Base-by-base conservation (phyloP, 169 alveolate genomes). In the Plasmodium knowlesi region DNA sequence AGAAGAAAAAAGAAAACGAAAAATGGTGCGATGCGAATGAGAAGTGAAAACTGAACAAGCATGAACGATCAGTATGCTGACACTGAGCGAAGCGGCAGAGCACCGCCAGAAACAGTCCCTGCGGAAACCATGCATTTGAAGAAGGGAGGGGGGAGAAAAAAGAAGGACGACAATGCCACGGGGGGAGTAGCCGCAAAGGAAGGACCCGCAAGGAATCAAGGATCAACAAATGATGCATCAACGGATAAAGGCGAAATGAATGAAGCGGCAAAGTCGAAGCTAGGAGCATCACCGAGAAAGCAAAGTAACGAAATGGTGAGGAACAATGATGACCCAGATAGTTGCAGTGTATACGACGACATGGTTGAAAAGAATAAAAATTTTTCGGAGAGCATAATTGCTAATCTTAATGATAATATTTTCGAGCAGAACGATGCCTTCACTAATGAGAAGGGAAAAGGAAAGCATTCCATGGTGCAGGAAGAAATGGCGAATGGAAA, bases 301-400 rank as follows among this genome's bases (percentile, higher is more conserved):
- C 30, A 3, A 67, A 67, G 25, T 25, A 39, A 67, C 12, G 39
- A 25, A 67, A 67, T 67, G 76, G 0, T 67, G 30, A n/a, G 5
- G 37, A 22, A 39, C 37, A 67, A 67, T 8, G 76, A 67, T 67
- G 76, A 67, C 41, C 37, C 37, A n/a, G 76, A 28, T 67, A 67
- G 76, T 25, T 22, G 41, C 61, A 80, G 67, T 22, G 73, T 80
- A 80, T 41, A 50, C 8, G 86, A 82, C 41, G 90, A 82, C 70
- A 57, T 37, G 41, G 41, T 82, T 25, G 79, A 61, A 57, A 82
- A 82, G 12, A 53, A 54, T 54, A 53, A 5, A 82, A 82, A 54
- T 19, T 82, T 82, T 57, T 82, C 90, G 12, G 57, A 82, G 71
- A 54, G 72, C 19, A 53, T 82, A 32, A 1, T 82, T 32, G 61